Evolutionary conservation across 805 yeast genomes (phyloP).

Genomic region (Candida yuanshanica): DNA sequence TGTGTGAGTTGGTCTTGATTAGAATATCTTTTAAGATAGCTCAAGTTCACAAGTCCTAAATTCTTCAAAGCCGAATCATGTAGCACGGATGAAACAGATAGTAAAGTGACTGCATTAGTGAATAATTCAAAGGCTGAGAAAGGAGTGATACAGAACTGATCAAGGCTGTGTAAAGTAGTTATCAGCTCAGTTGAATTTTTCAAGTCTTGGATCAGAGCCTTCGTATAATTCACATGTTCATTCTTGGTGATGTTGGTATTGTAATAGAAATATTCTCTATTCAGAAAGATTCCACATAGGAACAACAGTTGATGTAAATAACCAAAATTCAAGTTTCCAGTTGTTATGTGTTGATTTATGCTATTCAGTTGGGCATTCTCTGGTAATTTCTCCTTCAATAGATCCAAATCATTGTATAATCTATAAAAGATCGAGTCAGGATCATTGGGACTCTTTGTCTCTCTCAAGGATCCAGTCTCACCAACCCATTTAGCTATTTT

Average conservation of each 20-base stretch:
- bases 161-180: conserved; percentile 16
- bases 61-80: conserved; percentile 17
- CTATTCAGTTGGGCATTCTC: conserved; percentile 23
- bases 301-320: conserved; percentile 30
- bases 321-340: conserved; percentile 29
- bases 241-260: conserved; percentile 26
- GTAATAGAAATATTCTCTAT: conserved; percentile 32
- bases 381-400: conserved; percentile 25
- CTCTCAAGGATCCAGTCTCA: conserved; percentile 28
- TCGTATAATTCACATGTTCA: conserved; percentile 28
- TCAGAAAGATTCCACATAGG: conserved; percentile 30
- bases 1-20: conserved; percentile 28
- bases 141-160: conserved; percentile 31
- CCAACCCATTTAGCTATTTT: conserved; percentile 35
- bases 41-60: conserved; percentile 23
- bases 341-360: conserved; percentile 25
- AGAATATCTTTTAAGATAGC: conserved; percentile 25
- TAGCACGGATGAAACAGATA: conserved; percentile 28
- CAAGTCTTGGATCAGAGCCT: conserved; percentile 19
- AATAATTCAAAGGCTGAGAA: conserved; percentile 34
- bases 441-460: conserved; percentile 27
- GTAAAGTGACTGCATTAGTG: conserved; percentile 31
- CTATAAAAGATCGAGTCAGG: conserved; percentile 23
- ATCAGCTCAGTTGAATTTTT: conserved; percentile 24
- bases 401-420: conserved; percentile 23